Evolutionary conservation across 306 rosid genomes (phyloP).

Genomic region (Aeschynomene evenia): DNA sequence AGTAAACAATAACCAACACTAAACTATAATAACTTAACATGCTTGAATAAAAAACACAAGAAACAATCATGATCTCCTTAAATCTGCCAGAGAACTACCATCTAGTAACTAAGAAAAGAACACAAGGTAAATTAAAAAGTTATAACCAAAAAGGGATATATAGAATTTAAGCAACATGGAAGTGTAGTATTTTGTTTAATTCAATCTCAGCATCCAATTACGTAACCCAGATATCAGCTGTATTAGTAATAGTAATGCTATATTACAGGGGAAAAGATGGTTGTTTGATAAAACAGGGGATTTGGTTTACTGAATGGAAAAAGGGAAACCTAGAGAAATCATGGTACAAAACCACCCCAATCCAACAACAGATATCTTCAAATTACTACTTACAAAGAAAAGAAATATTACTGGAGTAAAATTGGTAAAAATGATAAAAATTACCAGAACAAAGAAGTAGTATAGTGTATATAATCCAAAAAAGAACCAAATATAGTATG

Average conservation of each 20-base stretch:
- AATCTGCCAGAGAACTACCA: not conserved
- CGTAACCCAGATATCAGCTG: not conserved
- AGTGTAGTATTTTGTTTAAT: not conserved
- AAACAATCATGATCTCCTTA: not conserved
- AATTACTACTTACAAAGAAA: slow-evolving; percentile 8
- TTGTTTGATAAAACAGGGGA: slow-evolving; percentile 39
- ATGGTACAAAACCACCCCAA: not conserved
- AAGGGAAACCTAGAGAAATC: not conserved
- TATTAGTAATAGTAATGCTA: not conserved
- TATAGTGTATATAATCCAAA: not conserved
- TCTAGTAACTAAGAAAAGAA: not conserved
- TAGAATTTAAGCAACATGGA: not conserved
- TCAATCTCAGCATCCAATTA: not conserved
- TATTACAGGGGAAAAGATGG: not conserved
- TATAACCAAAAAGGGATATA: not conserved
- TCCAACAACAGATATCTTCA: slow-evolving; percentile 16
- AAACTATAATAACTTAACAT: not conserved
- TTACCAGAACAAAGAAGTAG: not conserved
- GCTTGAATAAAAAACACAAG: not conserved
- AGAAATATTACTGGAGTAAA: not conserved
- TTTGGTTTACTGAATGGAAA: slow-evolving; percentile 14
- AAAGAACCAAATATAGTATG: slow-evolving; percentile 30
- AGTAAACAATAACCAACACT: not conserved
- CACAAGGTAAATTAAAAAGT: not conserved
- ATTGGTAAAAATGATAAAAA: not conserved